phyloP scores from a whole-genome alignment of 257 asterid species.

The Nicotiana tomentosiformis region DNA sequence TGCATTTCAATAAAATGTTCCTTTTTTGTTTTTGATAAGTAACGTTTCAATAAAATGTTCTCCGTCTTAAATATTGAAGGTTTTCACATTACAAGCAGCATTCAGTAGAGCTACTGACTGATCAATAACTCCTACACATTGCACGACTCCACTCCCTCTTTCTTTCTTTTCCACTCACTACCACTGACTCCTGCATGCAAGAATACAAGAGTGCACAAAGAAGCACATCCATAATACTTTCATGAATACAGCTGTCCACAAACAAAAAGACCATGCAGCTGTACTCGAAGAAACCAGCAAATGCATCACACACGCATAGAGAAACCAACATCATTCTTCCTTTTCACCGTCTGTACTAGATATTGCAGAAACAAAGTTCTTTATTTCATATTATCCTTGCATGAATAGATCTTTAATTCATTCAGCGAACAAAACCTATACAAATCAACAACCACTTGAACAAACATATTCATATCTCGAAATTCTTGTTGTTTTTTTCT shows the following conservation, averaged over 20 bases:
- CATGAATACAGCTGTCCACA: neutral
- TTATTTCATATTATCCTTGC: neutral
- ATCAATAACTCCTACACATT: neutral
- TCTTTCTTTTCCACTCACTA: neutral
- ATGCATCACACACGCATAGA: neutral
- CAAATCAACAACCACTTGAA: neutral
- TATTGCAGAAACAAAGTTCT: neutral
- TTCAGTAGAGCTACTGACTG: neutral
- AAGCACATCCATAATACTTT: neutral
- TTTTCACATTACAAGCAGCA: neutral
- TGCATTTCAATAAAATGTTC: neutral
- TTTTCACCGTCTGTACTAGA: neutral
- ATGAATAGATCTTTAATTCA: neutral
- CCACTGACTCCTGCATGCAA: neutral
- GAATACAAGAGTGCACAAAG: neutral
- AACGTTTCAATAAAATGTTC: neutral
- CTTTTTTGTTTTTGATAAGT: too few relatives aligned
- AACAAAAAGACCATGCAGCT: neutral
- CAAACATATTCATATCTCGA: neutral
- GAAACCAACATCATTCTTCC: neutral
- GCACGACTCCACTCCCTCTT: neutral
- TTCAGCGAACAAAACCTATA: neutral
- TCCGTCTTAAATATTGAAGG: neutral
- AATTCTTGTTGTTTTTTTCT: neutral
- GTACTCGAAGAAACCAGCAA: neutral